Base-by-base conservation (phyloP, 495 filamentous ascomycete genomes). In the Gamarada debralockiae region DNA sequence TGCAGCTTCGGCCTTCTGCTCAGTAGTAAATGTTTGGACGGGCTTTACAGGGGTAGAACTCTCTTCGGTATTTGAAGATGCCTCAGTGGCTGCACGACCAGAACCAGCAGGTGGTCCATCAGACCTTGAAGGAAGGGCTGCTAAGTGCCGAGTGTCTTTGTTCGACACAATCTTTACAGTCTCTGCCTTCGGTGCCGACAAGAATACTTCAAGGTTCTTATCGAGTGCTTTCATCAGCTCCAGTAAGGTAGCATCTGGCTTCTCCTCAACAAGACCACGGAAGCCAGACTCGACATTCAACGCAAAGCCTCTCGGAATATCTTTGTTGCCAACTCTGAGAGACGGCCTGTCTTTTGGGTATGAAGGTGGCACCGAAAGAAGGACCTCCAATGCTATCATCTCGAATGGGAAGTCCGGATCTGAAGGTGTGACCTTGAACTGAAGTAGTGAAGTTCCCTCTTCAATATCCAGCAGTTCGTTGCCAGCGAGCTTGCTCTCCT, bases 201-300 rank as follows among this genome's bases (percentile, higher is more conserved):
- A 70, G 21, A 95, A 77, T 3, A 68, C 65, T 60, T 96, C 91
- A 2, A 96, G 74, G 44, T 82, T 75, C 60, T 76, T 83, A 61
- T 96, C 90, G 4, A 96, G 72, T 8, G 71, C 75, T 59, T 91
- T 92, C 52, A 86, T 72, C 57, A 89, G 73, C 23, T 71, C 70
- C 24, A 95, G 71, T 12, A 96, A 67, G 0, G 85, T 92, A 4
- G 73, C 71, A 12, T 70, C 71, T 8, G 72, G 69, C 39, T 72
- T 72, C 14, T 76, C 79, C 40, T 79, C 63, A 6, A 82, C 83
- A 27, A 95, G 73, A 10, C 67, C 75, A 58, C 86, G 80, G 68
- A 90, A 96, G 1, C 91, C 91, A 55, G 71, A 72, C 56, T 91
- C 86, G 15, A 96, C 78, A 68, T 95, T 96, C 56, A 85, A 78